phyloP scores from a whole-genome alignment of 1,284 basidiomycete genomes.

The Somion occarium region DNA sequence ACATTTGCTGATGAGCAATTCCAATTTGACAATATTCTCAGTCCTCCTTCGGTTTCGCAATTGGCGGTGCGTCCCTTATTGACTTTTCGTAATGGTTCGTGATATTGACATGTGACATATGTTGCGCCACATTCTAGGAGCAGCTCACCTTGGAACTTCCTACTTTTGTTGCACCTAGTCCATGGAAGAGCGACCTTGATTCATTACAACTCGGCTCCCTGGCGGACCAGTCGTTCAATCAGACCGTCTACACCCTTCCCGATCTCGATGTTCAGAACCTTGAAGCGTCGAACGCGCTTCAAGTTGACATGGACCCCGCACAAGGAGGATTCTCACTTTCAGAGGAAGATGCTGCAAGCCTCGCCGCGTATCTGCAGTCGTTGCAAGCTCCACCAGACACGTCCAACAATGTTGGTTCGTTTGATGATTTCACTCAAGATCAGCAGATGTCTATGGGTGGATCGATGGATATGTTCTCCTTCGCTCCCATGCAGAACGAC shows the following conservation, averaged over 20 bases:
- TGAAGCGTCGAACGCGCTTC: neutral
- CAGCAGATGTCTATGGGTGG: neutral
- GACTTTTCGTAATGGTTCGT: neutral
- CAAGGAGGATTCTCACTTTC: neutral
- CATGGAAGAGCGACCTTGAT: neutral
- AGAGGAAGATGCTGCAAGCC: neutral
- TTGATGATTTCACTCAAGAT: neutral
- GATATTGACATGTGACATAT: neutral
- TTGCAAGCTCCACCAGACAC: neutral
- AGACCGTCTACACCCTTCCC: neutral
- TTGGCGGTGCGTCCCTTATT: neutral
- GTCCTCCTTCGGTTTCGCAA: neutral
- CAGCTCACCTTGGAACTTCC: neutral
- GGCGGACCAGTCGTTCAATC: neutral
- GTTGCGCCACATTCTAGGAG: neutral
- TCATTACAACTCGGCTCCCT: neutral
- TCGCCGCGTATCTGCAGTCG: neutral
- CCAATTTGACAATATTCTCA: neutral
- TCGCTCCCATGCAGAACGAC: neutral
- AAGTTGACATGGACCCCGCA: neutral
- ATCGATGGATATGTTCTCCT: neutral
- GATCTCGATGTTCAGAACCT: neutral
- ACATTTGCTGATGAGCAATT: neutral
- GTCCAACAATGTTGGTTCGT: neutral
- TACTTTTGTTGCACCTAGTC: neutral